Evolutionary conservation across 306 rosid species (phyloP).

Genomic region (Mucuna pruriens): DNA sequence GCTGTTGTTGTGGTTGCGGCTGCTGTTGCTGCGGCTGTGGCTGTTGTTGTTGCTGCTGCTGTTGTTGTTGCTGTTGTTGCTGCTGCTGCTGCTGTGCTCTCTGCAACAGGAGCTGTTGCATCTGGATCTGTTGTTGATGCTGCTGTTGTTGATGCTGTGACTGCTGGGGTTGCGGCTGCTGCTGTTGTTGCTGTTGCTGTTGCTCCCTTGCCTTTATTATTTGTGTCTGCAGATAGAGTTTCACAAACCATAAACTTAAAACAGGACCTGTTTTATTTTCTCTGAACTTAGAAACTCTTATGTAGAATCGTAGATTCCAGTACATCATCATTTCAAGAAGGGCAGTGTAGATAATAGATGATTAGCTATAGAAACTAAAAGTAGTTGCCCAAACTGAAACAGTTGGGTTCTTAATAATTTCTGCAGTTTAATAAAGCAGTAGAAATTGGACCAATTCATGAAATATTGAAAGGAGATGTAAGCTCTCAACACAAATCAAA

Average conservation of each 20-base stretch:
- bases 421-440: neutral
- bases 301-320: conserved; percentile 8
- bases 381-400: conserved; percentile 23
- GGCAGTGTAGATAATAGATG: neutral
- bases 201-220: conserved; percentile 91
- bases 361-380: conserved; percentile 25
- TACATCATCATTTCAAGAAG: conserved; percentile 23
- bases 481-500: neutral
- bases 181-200: conserved; percentile 61
- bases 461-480: neutral
- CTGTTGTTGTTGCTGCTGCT: conserved; percentile 52
- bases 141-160: conserved; percentile 72
- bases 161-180: conserved; percentile 54
- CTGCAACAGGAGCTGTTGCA: conserved; percentile 73
- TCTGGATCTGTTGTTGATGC: conserved; percentile 84
- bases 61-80: conserved; percentile 66
- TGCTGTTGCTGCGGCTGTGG: conserved; percentile 54
- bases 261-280: conserved; percentile 5
- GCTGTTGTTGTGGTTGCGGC: conserved; percentile 61
- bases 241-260: conserved; percentile 45
- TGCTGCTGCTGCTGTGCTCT: conserved; percentile 75
- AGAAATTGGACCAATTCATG: neutral
- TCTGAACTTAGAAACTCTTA: neutral
- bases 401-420: conserved; percentile 1
- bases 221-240: conserved; percentile 71